Percentiles rank a stretch among this genome's conserved stretches.
Evolutionary conservation across 164 flowering plant species (phyloP).

Genomic region (Magnolia kwangsiensis): DNA sequence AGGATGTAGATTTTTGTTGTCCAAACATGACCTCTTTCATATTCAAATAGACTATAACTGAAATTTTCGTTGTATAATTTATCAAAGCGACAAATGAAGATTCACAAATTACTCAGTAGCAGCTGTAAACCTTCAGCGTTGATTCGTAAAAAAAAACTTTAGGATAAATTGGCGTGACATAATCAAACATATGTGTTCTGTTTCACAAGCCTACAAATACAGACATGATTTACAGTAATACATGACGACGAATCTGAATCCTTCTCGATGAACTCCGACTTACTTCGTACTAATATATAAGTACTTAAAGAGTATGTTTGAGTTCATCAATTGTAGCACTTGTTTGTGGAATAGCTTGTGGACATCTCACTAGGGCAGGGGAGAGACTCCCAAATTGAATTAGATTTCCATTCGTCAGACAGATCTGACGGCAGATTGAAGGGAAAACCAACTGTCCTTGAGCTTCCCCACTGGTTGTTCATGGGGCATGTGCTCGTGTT

Average conservation of each 20-base stretch:
- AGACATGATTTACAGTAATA: slow-evolving; percentile 26
- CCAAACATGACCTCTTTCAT: not conserved
- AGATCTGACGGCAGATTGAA: slow-evolving; percentile 42
- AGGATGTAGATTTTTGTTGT: not conserved
- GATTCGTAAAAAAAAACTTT: not conserved
- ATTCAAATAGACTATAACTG: not conserved
- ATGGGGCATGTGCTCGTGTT: slow-evolving; percentile 14
- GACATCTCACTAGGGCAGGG: slow-evolving; percentile 69
- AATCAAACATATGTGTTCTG: slow-evolving; percentile 8
- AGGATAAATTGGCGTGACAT: not conserved
- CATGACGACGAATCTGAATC: slow-evolving; percentile 12
- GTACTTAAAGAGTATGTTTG: not conserved
- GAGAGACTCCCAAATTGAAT: slow-evolving; percentile 66
- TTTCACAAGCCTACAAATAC: slow-evolving; percentile 8
- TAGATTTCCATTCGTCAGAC: slow-evolving; percentile 44
- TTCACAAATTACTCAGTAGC: not conserved
- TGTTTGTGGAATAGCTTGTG: slow-evolving; percentile 54
- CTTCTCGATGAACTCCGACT: slow-evolving; percentile 17
- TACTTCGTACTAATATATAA: slow-evolving; percentile 11
- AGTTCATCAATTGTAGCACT: slow-evolving; percentile 41
- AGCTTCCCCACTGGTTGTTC: slow-evolving; percentile 32
- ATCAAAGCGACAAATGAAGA: not conserved
- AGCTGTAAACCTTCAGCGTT: too few relatives aligned
- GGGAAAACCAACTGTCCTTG: slow-evolving; percentile 50
- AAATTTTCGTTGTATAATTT: not conserved